Evolutionary conservation across 2,329 filamentous ascomycete species (phyloP).

Genomic region (Penicillium decumbens): DNA sequence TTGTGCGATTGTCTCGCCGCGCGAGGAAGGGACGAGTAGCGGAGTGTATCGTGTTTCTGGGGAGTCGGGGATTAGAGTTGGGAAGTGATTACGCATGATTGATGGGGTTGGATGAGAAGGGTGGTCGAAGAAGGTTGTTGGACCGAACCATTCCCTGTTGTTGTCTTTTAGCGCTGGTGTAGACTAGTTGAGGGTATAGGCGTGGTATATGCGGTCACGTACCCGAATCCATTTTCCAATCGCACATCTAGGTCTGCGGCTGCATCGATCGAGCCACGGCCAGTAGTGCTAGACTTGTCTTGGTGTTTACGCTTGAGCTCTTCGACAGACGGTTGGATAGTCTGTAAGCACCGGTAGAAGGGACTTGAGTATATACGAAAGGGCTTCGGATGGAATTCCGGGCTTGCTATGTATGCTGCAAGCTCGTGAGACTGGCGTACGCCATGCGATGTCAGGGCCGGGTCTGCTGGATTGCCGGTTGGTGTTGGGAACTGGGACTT

Average conservation of each 20-base stretch:
- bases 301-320: conserved; percentile 29
- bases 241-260: conserved; percentile 40
- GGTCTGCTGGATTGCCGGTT: conserved; percentile 83
- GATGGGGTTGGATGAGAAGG: conserved; percentile 66
- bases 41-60: conserved; percentile 52
- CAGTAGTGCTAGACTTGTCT: conserved; percentile 9
- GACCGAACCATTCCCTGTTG: conserved; percentile 82
- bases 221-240: conserved; percentile 53
- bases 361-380: conserved; percentile 70
- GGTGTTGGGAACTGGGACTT: conserved; percentile 68
- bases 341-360: conserved; percentile 84
- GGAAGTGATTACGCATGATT: conserved; percentile 63
- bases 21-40: conserved; percentile 62
- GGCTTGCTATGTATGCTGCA: conserved; percentile 42
- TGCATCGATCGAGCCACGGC: conserved; percentile 31
- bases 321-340: conserved; percentile 61
- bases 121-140: conserved; percentile 72
- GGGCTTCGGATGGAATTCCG: conserved; percentile 37
- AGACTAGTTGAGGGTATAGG: not conserved
- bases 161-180: not conserved
- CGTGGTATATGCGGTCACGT: conserved; percentile 14
- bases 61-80: conserved; percentile 46
- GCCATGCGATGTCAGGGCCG: conserved; percentile 79
- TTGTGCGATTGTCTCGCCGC: conserved; percentile 73
- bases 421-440: conserved; percentile 78